phyloP scores from a whole-genome alignment of 768 basidiomycete species.

The Suillus weaverae region DNA sequence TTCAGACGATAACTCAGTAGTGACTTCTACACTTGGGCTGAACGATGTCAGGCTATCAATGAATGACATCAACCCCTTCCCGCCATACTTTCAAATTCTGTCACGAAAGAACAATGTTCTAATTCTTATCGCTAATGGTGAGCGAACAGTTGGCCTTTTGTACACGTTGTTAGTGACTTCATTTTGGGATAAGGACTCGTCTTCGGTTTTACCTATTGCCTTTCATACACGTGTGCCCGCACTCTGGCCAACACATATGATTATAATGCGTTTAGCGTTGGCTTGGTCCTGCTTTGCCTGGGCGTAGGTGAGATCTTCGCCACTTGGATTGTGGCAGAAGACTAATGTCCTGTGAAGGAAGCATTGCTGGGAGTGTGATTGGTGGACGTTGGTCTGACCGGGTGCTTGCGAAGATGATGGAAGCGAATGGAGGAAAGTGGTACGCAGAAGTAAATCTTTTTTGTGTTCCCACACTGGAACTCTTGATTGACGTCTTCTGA shows the following conservation, averaged over 20 bases:
- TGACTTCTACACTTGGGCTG: constrained; percentile 16
- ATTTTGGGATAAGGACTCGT: constrained; percentile 48
- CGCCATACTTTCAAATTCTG: constrained; percentile 58
- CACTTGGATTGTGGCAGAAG: not conserved
- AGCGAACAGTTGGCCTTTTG: not conserved
- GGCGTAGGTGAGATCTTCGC: constrained; percentile 53
- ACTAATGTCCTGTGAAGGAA: constrained; percentile 33
- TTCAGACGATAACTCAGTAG: constrained; percentile 15
- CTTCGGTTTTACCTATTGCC: constrained; percentile 69
- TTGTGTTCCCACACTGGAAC: not conserved
- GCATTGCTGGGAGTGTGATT: constrained; percentile 50
- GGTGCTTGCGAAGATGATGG: constrained; percentile 43
- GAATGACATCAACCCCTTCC: constrained; percentile 73
- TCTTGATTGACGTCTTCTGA: constrained; percentile 3
- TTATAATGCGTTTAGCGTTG: constrained; percentile 69
- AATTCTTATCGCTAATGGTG: constrained; percentile 45
- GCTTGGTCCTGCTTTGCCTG: constrained; percentile 73
- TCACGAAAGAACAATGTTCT: constrained; percentile 64
- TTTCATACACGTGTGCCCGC: constrained; percentile 73
- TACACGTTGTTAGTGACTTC: constrained; percentile 12
- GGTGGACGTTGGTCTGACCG: constrained; percentile 65
- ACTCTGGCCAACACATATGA: constrained; percentile 63
- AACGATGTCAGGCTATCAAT: constrained; percentile 54
- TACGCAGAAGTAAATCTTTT: constrained; percentile 60
- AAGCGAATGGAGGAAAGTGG: constrained; percentile 44